Evolutionary conservation across 83 land plant species (phyloP).

Genomic region (Picea mariana): DNA sequence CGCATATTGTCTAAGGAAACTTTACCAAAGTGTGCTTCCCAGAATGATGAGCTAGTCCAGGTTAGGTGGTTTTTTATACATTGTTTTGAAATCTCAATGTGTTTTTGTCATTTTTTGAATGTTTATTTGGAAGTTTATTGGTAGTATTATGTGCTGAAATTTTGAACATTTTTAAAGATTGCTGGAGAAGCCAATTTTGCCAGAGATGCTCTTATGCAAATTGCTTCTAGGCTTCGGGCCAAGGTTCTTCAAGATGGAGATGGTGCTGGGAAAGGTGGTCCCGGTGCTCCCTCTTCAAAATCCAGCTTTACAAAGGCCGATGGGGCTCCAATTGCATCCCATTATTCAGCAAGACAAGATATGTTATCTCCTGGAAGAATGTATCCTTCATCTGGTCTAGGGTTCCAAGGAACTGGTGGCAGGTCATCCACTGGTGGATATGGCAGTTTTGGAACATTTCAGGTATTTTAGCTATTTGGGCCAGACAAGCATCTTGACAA

Average conservation of each 20-base stretch:
- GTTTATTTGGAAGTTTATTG: neutral
- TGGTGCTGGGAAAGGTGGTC: conserved; percentile 19
- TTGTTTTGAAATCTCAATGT: neutral
- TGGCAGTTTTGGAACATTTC: conserved; percentile 21
- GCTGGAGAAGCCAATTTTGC: conserved; percentile 43
- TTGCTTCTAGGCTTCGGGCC: conserved; percentile 47
- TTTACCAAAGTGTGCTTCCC: conserved; percentile 44
- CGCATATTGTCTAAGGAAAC: conserved; percentile 50
- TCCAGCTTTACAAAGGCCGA: neutral
- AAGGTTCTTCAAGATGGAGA: conserved; percentile 40
- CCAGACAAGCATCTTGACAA: no score
- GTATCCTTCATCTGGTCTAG: conserved; percentile 21
- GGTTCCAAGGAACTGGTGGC: conserved; percentile 24
- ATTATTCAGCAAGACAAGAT: conserved; percentile 15
- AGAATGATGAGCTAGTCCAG: conserved; percentile 63
- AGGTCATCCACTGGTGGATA: conserved; percentile 20
- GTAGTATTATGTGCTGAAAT: neutral
- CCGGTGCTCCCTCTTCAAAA: neutral
- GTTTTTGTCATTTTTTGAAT: neutral
- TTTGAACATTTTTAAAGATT: conserved; percentile 30
- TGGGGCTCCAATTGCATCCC: neutral
- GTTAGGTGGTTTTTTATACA: conserved; percentile 20
- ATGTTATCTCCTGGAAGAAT: conserved; percentile 18
- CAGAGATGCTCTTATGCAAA: conserved; percentile 48
- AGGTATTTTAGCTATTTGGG: neutral